Base-by-base conservation (phyloP, 768 basidiomycete species). In the Hericium erinaceus region DNA sequence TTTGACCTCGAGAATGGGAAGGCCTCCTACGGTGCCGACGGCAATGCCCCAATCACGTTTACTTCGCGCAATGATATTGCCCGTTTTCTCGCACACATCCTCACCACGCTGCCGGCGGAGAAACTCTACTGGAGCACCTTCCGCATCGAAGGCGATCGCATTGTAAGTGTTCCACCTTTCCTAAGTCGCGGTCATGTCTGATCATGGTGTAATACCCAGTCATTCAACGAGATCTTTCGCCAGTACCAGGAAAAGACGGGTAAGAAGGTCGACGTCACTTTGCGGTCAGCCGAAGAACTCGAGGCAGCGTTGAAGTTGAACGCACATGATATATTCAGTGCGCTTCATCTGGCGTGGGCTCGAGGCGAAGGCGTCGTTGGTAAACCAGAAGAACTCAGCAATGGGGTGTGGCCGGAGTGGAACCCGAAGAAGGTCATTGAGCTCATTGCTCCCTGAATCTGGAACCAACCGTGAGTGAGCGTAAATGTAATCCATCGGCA, bases 41-140 rank as follows among this genome's bases (percentile, higher is more conserved):
- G 57, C 15, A 57, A 40, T 33, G 24, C 57, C 18, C 48, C 16
- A 18, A 53, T 57, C 50, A 52, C 57, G 5, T 57, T 39, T 16
- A 57, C 57, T 9, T 33, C 49, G n/a, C 28, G 50, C 9, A 16
- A 12, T 3, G 57, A 57, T 38, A 38, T 53, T 8, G 57, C 50
- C 7, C 16, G 50, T 10, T 57, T 57, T 39, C 52, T 57, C n/a
- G 57, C 37, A n/a, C 40, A 44, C 26, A 20, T 38, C 16, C 7
- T 50, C 16, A 57, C 57, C 12, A 44, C 7, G 22, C 18, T 57
- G 3, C 26, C 57, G 11, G 15, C 26, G 2, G 57, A 57, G 37
- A 16, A 53, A 37, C 20, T 57, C 16, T 4, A 53, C 15, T 24
- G 37, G 16, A 40, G 20, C n/a, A 24, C 28, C 16, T 24, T 57